Base-by-base conservation (phyloP, 129 eudicot species). In the Lonicera japonica region DNA sequence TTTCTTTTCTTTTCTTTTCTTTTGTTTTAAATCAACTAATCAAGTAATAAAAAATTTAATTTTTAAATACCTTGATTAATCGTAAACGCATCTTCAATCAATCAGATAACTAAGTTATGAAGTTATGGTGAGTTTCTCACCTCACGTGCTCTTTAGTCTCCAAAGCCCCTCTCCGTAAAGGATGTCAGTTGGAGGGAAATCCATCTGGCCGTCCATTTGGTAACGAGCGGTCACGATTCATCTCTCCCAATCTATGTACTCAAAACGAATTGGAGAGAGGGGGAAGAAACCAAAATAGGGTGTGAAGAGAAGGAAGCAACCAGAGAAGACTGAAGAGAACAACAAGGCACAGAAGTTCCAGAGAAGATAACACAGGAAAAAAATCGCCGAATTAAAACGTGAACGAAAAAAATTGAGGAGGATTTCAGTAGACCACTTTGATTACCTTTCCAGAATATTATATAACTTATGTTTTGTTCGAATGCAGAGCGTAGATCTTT, bases 111-210 rank as follows among this genome's bases (percentile, higher is more conserved):
- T n/a, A n/a, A n/a, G n/a, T n/a, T n/a, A n/a, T n/a, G n/a, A n/a
- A n/a, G n/a, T n/a, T n/a, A n/a, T n/a, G n/a, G n/a, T n/a, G n/a
- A n/a, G n/a, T n/a, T n/a, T n/a, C n/a, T n/a, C n/a, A n/a, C n/a
- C 36, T 61, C 39, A 61, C 54, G 54, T 25, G 68, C 18, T n/a
- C 55, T 50, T 11, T 45, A 9, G 55, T 50, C 17, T 25, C 25
- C 16, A 19, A 40, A 48, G 15, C n/a, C 39, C 56, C 55, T 15
- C 55, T 14, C 55, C 55, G 16, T 48, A 36, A 62, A 61, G 9
- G n/a, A 25, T 20, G 43, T 16, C 68, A 47, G 39, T 22, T 64
- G 68, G 68, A 64, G 68, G 58, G 68, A 64, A 64, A 29, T 11
- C 23, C 68, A 64, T 64, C 68, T 0, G 29, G 25, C 48, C 47